Evolutionary conservation across 2,329 filamentous ascomycete species (phyloP).

Genomic region (Exophiala sp.): DNA sequence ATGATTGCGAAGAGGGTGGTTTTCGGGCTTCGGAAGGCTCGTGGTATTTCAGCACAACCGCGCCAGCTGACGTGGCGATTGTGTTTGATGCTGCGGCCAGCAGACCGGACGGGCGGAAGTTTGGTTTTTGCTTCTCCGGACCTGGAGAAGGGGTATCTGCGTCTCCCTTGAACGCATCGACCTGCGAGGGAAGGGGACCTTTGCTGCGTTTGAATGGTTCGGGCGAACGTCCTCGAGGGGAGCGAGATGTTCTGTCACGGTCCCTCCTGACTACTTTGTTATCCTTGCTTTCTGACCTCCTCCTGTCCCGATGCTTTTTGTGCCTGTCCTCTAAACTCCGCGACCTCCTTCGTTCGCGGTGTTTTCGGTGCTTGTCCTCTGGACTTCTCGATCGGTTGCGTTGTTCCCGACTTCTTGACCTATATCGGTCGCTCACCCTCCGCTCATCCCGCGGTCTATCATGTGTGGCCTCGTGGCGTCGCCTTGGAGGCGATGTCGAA

Average conservation of each 20-base stretch:
- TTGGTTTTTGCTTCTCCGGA: slow-evolving; percentile 77
- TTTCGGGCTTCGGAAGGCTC: slow-evolving; percentile 92
- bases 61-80: slow-evolving; percentile 60
- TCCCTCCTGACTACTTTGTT: not conserved
- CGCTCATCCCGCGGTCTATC: not conserved
- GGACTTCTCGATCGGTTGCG: slow-evolving; percentile 6
- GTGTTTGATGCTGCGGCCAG: slow-evolving; percentile 87
- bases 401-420: slow-evolving; percentile 12
- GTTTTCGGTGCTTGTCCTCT: not conserved
- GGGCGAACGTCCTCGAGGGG: slow-evolving; percentile 17
- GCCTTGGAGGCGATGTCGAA: slow-evolving; percentile 9
- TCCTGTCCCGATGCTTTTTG: not conserved
- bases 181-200: slow-evolving; percentile 44
- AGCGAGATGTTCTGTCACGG: slow-evolving; percentile 15
- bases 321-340: not conserved
- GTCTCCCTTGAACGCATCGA: slow-evolving; percentile 41
- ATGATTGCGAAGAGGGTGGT: slow-evolving; percentile 70
- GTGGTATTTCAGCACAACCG: slow-evolving; percentile 87
- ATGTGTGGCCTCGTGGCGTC: not conserved
- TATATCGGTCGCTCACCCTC: slow-evolving; percentile 2
- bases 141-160: slow-evolving; percentile 32
- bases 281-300: not conserved
- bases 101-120: slow-evolving; percentile 74
- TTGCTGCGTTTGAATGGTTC: slow-evolving; percentile 10
- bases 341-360: slow-evolving; percentile 1